Evolutionary conservation across 768 basidiomycete genomes (phyloP).

Genomic region (Termitomyces titanicus): DNA sequence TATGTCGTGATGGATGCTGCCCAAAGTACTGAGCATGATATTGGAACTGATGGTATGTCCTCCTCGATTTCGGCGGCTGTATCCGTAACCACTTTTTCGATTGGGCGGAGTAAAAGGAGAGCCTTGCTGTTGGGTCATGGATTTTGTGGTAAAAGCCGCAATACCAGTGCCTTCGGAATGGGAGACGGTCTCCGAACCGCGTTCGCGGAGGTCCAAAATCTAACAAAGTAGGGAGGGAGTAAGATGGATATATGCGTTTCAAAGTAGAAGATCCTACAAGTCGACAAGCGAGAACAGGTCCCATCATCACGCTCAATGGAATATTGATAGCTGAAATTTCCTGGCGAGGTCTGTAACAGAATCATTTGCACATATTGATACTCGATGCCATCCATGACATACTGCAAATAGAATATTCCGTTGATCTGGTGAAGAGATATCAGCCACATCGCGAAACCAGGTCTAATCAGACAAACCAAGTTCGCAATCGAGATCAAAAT

Average conservation of each 20-base stretch:
- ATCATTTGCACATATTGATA: background rate
- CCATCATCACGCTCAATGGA: constrained; percentile 81
- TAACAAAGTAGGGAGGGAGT: constrained; percentile 18
- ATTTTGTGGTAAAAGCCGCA: constrained; percentile 64
- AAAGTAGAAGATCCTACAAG: constrained; percentile 39
- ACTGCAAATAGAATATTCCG: constrained; percentile 87
- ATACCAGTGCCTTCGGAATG: constrained; percentile 73
- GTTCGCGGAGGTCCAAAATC: constrained; percentile 82
- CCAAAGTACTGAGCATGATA: constrained; percentile 60
- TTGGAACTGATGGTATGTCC: constrained; percentile 55
- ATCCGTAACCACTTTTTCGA: constrained; percentile 38
- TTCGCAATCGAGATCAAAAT: constrained; percentile 85
- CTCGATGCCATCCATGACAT: constrained; percentile 16
- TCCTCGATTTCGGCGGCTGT: constrained; percentile 36
- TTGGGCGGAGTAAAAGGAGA: constrained; percentile 54
- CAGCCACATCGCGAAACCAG: background rate
- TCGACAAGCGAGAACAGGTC: constrained; percentile 75
- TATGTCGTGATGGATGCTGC: constrained; percentile 51
- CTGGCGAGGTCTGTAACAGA: constrained; percentile 60
- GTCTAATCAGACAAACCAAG: constrained; percentile 36
- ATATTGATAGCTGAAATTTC: constrained; percentile 83
- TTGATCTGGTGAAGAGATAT: constrained; percentile 45
- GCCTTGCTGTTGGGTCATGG: constrained; percentile 48
- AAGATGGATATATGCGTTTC: constrained; percentile 6
- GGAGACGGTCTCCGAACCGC: constrained; percentile 73